Evolutionary conservation across 805 yeast genomes (phyloP).

Genomic region (Barnettozyma sucrosica): DNA sequence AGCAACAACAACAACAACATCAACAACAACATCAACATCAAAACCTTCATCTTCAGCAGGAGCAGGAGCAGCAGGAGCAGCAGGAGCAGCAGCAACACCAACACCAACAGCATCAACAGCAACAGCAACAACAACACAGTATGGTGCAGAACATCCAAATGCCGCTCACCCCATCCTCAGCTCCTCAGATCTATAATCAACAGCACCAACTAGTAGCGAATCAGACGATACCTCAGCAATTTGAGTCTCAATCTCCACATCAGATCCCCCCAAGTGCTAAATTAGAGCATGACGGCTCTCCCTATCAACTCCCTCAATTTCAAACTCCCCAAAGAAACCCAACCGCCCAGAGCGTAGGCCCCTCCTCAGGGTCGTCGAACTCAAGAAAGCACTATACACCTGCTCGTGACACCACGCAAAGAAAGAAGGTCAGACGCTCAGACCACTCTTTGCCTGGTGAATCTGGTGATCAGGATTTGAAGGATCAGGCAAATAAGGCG

Average conservation of each 20-base stretch:
- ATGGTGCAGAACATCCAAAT: conserved; percentile 6
- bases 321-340: conserved; percentile 24
- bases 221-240: conserved; percentile 7
- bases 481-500: conserved; percentile 29
- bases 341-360: conserved; percentile 10
- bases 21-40: conserved; percentile 8
- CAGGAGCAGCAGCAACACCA: conserved; percentile 7
- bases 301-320: conserved; percentile 10
- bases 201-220: conserved; percentile 9
- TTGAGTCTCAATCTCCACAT: conserved; percentile 3
- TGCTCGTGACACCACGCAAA: conserved; percentile 16
- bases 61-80: conserved; percentile 3
- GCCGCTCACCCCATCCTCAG: conserved; percentile 9
- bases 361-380: conserved; percentile 3
- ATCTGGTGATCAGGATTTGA: conserved; percentile 34
- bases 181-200: conserved; percentile 11
- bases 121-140: conserved; percentile 9
- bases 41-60: conserved; percentile 7
- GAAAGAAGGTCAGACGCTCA: conserved; percentile 23
- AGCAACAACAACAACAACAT: conserved; percentile 6
- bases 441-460: conserved; percentile 26
- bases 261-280: conserved; percentile 7
- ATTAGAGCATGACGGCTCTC: background rate
- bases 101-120: conserved; percentile 7
- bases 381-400: conserved; percentile 11